Evolutionary conservation across 352 stramenopile species (phyloP).

Genomic region (Phytopythium kandeliae): DNA sequence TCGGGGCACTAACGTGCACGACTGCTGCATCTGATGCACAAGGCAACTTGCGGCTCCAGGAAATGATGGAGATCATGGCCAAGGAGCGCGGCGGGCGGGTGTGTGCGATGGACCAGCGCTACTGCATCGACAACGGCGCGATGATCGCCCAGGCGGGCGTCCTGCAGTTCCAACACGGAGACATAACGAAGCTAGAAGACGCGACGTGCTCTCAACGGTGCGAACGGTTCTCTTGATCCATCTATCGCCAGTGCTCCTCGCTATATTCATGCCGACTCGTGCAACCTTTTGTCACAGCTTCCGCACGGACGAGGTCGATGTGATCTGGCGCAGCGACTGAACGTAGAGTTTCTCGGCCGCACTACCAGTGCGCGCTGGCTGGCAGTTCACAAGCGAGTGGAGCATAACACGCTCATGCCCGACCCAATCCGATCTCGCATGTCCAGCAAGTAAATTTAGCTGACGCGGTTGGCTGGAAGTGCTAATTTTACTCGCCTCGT

Average conservation of each 20-base stretch:
- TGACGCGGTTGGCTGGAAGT: background rate
- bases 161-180: slow-evolving; percentile 95
- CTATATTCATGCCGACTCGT: background rate
- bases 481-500: background rate
- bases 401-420: too few species aligned
- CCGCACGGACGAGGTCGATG: slow-evolving; percentile 96
- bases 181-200: slow-evolving; percentile 87
- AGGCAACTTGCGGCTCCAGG: slow-evolving; percentile 83
- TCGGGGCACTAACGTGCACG: background rate
- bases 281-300: slow-evolving; percentile 53
- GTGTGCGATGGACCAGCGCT: slow-evolving; percentile 98
- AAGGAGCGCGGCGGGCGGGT: slow-evolving; percentile 91
- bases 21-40: background rate
- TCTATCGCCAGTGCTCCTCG: too few species aligned
- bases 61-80: slow-evolving; percentile 99
- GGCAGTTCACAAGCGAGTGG: too few species aligned
- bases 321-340: slow-evolving; percentile 94
- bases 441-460: slow-evolving; percentile 1
- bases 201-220: slow-evolving; percentile 93
- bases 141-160: slow-evolving; percentile 99
- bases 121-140: slow-evolving; percentile 99
- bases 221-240: too few species aligned
- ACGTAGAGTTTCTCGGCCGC: background rate
- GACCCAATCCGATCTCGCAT: background rate
- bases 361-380: too few species aligned